A percentile compares a stretch with the other conserved stretches of the same genome.
These are phyloP conservation scores for Cyclotella baltica DNA, from an alignment of 108 stramenopile genomes.

Conservation along the genomic window DNA sequence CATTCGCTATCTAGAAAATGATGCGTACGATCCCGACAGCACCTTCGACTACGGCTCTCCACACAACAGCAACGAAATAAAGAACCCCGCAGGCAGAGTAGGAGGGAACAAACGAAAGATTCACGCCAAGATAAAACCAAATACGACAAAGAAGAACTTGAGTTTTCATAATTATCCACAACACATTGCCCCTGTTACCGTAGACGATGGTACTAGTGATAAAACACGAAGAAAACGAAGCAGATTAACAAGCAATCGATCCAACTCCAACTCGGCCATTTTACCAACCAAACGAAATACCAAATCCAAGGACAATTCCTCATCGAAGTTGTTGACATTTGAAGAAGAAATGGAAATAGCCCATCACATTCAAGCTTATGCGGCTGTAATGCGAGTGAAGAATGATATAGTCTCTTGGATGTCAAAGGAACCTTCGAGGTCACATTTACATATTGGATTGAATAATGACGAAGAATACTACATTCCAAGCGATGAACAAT, in stretches of 20 bases:
- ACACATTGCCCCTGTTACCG: not conserved
- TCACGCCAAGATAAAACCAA: constrained; percentile 29
- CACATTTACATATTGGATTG: not conserved
- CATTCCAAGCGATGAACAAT: constrained; percentile 59
- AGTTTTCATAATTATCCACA: not conserved
- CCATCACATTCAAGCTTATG: constrained; percentile 51
- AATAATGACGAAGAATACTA: constrained; percentile 9
- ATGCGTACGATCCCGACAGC: constrained; percentile 2
- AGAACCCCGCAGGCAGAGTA: constrained; percentile 3
- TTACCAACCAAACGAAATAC: constrained; percentile 29
- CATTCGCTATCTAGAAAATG: constrained; percentile 6
- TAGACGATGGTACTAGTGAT: not conserved
- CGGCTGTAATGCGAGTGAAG: constrained; percentile 49
- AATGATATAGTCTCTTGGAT: constrained; percentile 55
- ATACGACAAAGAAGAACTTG: not conserved
- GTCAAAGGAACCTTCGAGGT: constrained; percentile 19
- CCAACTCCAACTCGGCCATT: constrained; percentile 28
- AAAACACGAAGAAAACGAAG: constrained; percentile 21
- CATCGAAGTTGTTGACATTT: constrained; percentile 51
- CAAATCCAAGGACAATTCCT: not conserved
- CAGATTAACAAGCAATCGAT: constrained; percentile 19
- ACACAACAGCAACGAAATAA: not conserved
- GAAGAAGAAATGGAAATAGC: constrained; percentile 66
- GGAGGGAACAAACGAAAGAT: constrained; percentile 23
- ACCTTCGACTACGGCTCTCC: not conserved